These are phyloP conservation scores for Yamadazyma paraphyllophila DNA, from an alignment of 805 yeast genomes.

Conservation along the genomic window DNA sequence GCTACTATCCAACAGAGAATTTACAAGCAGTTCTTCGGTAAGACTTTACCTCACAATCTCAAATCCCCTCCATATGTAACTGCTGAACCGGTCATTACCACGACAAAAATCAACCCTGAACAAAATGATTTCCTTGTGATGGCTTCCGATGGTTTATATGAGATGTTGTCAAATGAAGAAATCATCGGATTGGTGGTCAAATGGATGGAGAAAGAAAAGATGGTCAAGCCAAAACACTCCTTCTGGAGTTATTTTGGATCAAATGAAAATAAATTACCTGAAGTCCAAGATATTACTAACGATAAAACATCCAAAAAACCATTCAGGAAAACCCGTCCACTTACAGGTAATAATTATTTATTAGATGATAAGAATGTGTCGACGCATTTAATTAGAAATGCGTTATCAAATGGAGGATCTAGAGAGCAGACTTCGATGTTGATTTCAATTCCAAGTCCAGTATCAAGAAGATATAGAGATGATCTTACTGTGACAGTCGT, in stretches of 20 bases:
- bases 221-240: conserved; percentile 51
- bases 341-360: conserved; percentile 41
- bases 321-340: conserved; percentile 51
- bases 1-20: conserved; percentile 69
- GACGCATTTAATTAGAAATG: conserved; percentile 91
- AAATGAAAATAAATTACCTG: conserved; percentile 53
- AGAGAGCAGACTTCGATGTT: conserved; percentile 85
- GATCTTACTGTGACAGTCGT: conserved; percentile 95
- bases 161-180: conserved; percentile 87
- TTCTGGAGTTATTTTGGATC: conserved; percentile 46
- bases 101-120: conserved; percentile 68
- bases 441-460: conserved; percentile 87
- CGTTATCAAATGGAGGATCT: conserved; percentile 81
- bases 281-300: conserved; percentile 60
- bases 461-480: conserved; percentile 89
- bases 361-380: conserved; percentile 86
- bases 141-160: conserved; percentile 94
- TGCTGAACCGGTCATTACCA: conserved; percentile 89
- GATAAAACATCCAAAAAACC: conserved; percentile 69
- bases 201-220: conserved; percentile 81
- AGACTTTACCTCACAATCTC: conserved; percentile 67
- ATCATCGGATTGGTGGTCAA: conserved; percentile 87
- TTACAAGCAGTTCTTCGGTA: conserved; percentile 77
- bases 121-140: conserved; percentile 83
- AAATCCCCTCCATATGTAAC: conserved; percentile 96